Conservation (phyloP, 805 yeast species). For the Ogataea pilisensis region DNA sequence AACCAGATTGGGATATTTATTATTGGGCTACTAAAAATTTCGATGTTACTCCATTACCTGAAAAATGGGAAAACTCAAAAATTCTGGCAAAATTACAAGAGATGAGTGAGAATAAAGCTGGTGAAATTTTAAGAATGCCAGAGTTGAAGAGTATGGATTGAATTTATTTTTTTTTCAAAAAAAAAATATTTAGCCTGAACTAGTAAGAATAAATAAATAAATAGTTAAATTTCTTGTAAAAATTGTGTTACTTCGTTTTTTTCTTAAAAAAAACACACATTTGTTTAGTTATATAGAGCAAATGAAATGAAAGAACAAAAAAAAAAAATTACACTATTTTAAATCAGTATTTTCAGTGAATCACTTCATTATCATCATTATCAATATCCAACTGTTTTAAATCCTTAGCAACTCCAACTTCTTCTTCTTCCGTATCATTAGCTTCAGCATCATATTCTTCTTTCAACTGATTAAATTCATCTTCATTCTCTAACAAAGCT, state of each 20-base stretch:
- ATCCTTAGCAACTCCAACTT: conserved; percentile 8
- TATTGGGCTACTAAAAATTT: conserved; percentile 94
- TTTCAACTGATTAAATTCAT: conserved; percentile 55
- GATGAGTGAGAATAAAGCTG: conserved; percentile 66
- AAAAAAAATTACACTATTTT: background rate
- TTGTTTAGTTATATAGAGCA: too few relatives aligned
- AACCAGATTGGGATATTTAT: conserved; percentile 98
- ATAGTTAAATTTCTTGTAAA: too few relatives aligned
- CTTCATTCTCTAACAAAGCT: conserved; percentile 68
- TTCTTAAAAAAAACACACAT: too few relatives aligned
- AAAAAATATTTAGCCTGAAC: too few relatives aligned
- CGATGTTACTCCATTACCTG: conserved; percentile 81
- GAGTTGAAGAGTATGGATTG: conserved; percentile 34
- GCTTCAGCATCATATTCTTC: conserved; percentile 39
- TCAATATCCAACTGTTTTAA: conserved; percentile 16
- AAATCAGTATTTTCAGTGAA: conserved; percentile 21
- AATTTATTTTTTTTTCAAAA: too few relatives aligned
- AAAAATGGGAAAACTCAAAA: conserved; percentile 69
- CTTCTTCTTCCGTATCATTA: conserved; percentile 18
- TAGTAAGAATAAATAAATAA: too few relatives aligned
- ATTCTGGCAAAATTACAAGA: conserved; percentile 65
- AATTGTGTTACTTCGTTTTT: too few relatives aligned
- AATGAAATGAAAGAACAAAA: background rate
- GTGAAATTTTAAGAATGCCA: conserved; percentile 85
- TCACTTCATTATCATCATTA: conserved; percentile 10